These are phyloP conservation scores for Amanita polypyramis DNA, from an alignment of 768 basidiomycete genomes.

Conservation along the genomic window DNA sequence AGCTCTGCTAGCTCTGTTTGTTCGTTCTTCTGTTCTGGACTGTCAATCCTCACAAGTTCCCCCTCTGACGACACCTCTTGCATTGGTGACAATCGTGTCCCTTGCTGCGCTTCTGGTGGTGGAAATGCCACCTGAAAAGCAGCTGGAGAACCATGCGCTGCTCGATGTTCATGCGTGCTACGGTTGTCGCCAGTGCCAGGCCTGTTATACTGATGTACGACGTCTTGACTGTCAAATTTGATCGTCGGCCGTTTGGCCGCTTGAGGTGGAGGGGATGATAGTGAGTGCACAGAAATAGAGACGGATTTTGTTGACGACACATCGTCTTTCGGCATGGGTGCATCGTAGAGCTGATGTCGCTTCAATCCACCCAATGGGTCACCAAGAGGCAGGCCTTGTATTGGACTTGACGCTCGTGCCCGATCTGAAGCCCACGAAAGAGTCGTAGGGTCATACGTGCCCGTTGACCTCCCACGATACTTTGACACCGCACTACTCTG, in stretches of 20 bases:
- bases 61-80: constrained; percentile 8
- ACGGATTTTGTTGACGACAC: constrained; percentile 27
- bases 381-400: constrained; percentile 7
- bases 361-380: constrained; percentile 44
- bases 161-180: constrained; percentile 39
- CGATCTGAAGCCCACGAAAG: constrained; percentile 9
- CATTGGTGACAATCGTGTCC: not conserved
- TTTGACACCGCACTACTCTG: constrained; percentile 28
- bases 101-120: constrained; percentile 9
- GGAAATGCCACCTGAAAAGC: constrained; percentile 13
- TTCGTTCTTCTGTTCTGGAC: constrained; percentile 4
- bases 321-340: constrained; percentile 55
- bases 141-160: constrained; percentile 24
- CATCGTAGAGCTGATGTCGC: constrained; percentile 83
- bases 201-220: constrained; percentile 65
- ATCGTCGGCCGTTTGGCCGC: constrained; percentile 44
- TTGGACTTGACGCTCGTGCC: not conserved
- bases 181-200: constrained; percentile 38
- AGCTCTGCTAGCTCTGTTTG: not conserved
- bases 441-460: constrained; percentile 24
- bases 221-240: constrained; percentile 67
- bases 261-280: not conserved
- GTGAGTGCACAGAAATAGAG: constrained; percentile 17
- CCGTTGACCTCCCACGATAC: constrained; percentile 25
- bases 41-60: constrained; percentile 21